These are phyloP conservation scores for Talaromyces thailandensis DNA, from an alignment of 495 filamentous ascomycete species.

Conservation along the genomic window DNA sequence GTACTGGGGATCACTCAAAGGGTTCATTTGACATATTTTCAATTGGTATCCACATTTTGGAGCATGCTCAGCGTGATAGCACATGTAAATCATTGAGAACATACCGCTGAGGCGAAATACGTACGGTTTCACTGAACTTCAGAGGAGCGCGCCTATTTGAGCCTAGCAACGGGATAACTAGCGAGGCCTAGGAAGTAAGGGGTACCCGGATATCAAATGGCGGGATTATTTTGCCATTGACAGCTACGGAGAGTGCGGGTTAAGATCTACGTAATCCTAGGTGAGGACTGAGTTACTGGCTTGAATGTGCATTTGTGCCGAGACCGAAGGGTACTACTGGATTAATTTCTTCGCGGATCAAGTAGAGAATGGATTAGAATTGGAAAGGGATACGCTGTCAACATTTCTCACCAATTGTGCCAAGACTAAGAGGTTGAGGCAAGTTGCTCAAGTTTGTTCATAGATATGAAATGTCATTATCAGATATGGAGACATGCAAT, in stretches of 20 bases:
- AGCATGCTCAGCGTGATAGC: not conserved
- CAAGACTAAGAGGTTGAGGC: not conserved
- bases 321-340: not conserved
- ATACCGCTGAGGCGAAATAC: not conserved
- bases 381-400: not conserved
- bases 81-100: no score
- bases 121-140: no score
- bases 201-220: not conserved
- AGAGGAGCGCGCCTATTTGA: not conserved
- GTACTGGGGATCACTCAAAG: not conserved
- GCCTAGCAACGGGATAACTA: not conserved
- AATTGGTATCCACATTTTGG: not conserved
- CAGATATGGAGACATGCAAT: conserved; percentile 13
- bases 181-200: not conserved
- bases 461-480: not conserved
- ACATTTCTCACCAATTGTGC: not conserved
- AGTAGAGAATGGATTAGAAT: not conserved
- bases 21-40: not conserved
- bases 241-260: not conserved
- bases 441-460: not conserved
- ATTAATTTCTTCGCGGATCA: not conserved
- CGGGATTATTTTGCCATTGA: not conserved
- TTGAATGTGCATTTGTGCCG: not conserved
- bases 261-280: not conserved
- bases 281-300: not conserved